Base-by-base conservation (phyloP, 306 rosid species). In the Vigna angularis region DNA sequence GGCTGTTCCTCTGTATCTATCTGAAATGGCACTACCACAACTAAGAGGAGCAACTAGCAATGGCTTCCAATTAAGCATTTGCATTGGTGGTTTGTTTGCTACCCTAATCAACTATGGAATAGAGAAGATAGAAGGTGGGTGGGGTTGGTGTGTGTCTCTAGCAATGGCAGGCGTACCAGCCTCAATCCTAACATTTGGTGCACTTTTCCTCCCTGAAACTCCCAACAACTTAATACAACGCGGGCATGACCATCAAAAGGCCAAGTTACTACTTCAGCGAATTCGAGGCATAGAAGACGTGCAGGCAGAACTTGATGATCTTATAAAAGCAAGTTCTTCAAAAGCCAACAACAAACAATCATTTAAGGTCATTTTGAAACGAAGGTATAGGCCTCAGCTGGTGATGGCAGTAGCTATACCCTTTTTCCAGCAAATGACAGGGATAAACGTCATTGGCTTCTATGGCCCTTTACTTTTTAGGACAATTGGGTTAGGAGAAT, bases 151-250 rank as follows among this genome's bases (percentile, higher is more conserved):
- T 14, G 51, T 90, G 56, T 92, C 97, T 38, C 81, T 92, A 45
- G 88, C 89, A 78, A n/a, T 92, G 86, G 95, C 97, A 1, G 93
- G 89, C 9, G 74, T 92, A 48, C 95, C 95, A 20, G 95, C 95
- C 50, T 48, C 85, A 77, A 15, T 88, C 61, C 79, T 92, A 58
- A 90, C 95, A 38, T 22, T 90, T 1, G 97, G 97, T 1, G 87
- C 98, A n/a, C n/a, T n/a, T n/a, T n/a, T n/a, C n/a, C n/a, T n/a
- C n/a, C n/a, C n/a, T n/a, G n/a, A n/a, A n/a, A 42, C 20, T 93
- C 98, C 98, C 74, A 93, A 83, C 73, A 91, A 94, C 85, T 20
- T 89, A 74, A 88, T 91, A 69, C 98, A 91, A 72, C 88, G 79
- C 53, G 55, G 66, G 66, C 40, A 63, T 8, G 82, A 85, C 55